These are phyloP conservation scores for Pichia cephalocereana DNA, from an alignment of 805 yeast genomes.

Conservation along the genomic window DNA sequence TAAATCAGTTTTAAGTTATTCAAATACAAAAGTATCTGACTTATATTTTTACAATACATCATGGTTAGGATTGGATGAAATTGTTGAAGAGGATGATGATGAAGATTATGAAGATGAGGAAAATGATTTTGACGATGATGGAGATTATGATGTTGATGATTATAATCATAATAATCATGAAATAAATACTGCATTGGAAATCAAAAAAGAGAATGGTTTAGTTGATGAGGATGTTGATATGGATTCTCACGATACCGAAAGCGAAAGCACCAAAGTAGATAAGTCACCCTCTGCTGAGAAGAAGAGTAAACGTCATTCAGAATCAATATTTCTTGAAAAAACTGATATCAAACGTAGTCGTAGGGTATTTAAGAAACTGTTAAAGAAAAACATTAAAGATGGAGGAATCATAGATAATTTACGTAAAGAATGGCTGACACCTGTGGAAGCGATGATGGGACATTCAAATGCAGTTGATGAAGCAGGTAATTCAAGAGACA, in stretches of 20 bases:
- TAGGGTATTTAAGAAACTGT: constrained; percentile 12
- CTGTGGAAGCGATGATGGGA: constrained; percentile 15
- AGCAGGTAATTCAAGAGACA: too few relatives aligned
- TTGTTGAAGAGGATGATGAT: constrained; percentile 10
- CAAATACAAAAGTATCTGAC: constrained; percentile 41
- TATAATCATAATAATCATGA: not conserved
- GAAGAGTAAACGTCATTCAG: not conserved
- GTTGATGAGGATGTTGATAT: not conserved
- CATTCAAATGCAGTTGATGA: too few relatives aligned
- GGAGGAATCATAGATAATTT: constrained; percentile 26
- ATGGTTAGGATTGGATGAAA: constrained; percentile 44
- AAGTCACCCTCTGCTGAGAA: too few relatives aligned
- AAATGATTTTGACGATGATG: not conserved
- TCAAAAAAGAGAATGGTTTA: not conserved
- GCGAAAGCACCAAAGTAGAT: not conserved
- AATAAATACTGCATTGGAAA: not conserved
- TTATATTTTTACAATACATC: constrained; percentile 55
- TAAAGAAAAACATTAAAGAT: constrained; percentile 15
- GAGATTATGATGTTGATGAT: not conserved
- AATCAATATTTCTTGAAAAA: not conserved
- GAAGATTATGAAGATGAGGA: not conserved
- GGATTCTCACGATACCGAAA: not conserved
- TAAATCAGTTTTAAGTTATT: constrained; percentile 27
- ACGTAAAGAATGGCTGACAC: constrained; percentile 23
- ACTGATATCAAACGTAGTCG: constrained; percentile 6